These are phyloP conservation scores for Sporothrix mexicana DNA, from an alignment of 2,329 filamentous ascomycete genomes.

Conservation along the genomic window DNA sequence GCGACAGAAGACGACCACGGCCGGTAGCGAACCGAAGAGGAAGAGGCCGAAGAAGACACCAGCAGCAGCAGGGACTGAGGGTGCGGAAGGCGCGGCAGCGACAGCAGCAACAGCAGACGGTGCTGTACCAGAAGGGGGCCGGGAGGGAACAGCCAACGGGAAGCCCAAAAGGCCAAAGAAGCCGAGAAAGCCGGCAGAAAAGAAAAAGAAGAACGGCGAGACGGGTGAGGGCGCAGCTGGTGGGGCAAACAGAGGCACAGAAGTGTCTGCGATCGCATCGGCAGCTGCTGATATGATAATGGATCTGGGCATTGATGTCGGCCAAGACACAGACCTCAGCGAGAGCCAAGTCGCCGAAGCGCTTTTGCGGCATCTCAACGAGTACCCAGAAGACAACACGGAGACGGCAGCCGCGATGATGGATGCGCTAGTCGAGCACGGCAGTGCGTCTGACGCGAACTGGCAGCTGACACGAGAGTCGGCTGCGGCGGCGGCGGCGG, in stretches of 20 bases:
- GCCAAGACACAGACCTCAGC: constrained; percentile 1
- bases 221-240: neutral
- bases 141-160: neutral
- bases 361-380: constrained; percentile 32
- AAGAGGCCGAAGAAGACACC: constrained; percentile 21
- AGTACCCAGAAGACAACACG: constrained; percentile 10
- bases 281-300: constrained; percentile 13
- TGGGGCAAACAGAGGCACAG: neutral
- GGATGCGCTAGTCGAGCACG: constrained; percentile 28
- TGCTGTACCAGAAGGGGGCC: neutral
- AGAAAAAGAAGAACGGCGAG: constrained; percentile 4
- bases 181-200: constrained; percentile 8
- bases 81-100: neutral
- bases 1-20: constrained; percentile 4
- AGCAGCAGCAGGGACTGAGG: neutral
- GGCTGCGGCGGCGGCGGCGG: neutral
- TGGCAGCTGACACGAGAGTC: constrained; percentile 22
- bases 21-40: constrained; percentile 7
- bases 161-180: constrained; percentile 26
- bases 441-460: neutral
- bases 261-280: neutral
- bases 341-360: constrained; percentile 31
- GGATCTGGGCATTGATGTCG: constrained; percentile 27
- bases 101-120: neutral
- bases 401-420: constrained; percentile 27